phyloP scores from a whole-genome alignment of 108 stramenopile species.

The Bacterosira constricta region DNA sequence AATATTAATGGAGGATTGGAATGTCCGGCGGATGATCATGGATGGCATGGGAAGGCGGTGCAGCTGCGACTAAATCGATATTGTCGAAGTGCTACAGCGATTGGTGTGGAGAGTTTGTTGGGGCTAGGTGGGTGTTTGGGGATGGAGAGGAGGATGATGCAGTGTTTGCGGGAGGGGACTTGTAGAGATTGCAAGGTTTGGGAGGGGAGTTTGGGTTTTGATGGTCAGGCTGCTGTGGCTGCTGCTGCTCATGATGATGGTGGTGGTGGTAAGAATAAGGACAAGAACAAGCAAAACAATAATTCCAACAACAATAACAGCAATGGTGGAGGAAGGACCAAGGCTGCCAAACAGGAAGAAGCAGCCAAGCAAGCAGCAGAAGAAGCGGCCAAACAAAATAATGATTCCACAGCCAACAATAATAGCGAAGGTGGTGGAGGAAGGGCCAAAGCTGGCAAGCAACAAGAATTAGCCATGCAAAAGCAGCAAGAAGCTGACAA shows the following conservation, averaged over 20 bases:
- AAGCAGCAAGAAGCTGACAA: background rate
- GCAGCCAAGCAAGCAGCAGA: background rate
- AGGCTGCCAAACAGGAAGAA: background rate
- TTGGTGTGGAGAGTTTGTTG: slow-evolving; percentile 29
- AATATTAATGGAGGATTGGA: slow-evolving; percentile 52
- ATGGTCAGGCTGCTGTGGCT: no score
- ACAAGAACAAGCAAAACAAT: background rate
- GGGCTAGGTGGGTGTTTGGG: slow-evolving; percentile 40
- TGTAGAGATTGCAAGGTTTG: slow-evolving; percentile 38
- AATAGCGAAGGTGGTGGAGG: background rate
- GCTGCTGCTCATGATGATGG: background rate
- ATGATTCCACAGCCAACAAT: background rate
- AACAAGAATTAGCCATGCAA: background rate
- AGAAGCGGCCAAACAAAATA: background rate
- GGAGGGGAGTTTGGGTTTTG: slow-evolving; percentile 17
- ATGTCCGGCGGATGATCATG: slow-evolving; percentile 42
- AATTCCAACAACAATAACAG: background rate
- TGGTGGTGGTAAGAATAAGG: background rate
- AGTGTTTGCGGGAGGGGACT: slow-evolving; percentile 35
- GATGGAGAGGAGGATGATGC: slow-evolving; percentile 30
- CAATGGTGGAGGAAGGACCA: background rate
- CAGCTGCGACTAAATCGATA: slow-evolving; percentile 48
- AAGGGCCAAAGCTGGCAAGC: background rate
- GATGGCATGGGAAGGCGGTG: slow-evolving; percentile 49
- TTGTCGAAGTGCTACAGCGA: slow-evolving; percentile 36